Evolutionary conservation across 352 stramenopile species (phyloP).

Genomic region (Globisporangium radiosum): DNA sequence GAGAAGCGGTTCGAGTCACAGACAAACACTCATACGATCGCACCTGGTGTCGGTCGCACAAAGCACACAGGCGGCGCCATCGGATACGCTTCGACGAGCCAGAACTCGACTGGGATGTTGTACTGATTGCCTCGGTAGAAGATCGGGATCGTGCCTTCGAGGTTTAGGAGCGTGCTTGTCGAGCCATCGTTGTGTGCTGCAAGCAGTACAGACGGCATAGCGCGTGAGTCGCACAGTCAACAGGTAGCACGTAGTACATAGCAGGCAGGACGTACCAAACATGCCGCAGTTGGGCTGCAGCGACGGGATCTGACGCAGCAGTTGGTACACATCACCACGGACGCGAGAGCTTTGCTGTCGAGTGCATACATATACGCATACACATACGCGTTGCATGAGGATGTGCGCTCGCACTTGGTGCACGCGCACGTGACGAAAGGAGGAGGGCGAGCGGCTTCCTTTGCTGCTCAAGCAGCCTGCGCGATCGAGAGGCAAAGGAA

Average conservation of each 20-base stretch:
- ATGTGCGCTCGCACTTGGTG: too few relatives aligned
- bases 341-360: conserved; percentile 76
- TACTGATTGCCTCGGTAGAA: conserved; percentile 88
- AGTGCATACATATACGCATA: background rate
- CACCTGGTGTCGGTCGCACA: conserved; percentile 70
- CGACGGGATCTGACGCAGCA: conserved; percentile 81
- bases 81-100: conserved; percentile 83
- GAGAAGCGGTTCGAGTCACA: background rate
- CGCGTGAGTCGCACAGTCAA: background rate
- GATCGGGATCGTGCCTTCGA: conserved; percentile 88
- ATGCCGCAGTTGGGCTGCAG: conserved; percentile 80
- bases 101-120: conserved; percentile 89
- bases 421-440: background rate
- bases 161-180: conserved; percentile 76
- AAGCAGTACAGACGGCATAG: background rate
- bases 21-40: background rate
- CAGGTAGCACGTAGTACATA: too few relatives aligned
- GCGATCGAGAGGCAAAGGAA: too few relatives aligned
- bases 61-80: conserved; percentile 79
- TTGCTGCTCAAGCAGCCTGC: too few relatives aligned
- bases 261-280: conserved; percentile 37
- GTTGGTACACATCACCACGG: conserved; percentile 78
- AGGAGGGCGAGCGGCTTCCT: too few relatives aligned
- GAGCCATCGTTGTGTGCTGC: conserved; percentile 83
- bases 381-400: too few relatives aligned